Evolutionary conservation across 768 basidiomycete species (phyloP).

Genomic region (Tulasnella sp.): DNA sequence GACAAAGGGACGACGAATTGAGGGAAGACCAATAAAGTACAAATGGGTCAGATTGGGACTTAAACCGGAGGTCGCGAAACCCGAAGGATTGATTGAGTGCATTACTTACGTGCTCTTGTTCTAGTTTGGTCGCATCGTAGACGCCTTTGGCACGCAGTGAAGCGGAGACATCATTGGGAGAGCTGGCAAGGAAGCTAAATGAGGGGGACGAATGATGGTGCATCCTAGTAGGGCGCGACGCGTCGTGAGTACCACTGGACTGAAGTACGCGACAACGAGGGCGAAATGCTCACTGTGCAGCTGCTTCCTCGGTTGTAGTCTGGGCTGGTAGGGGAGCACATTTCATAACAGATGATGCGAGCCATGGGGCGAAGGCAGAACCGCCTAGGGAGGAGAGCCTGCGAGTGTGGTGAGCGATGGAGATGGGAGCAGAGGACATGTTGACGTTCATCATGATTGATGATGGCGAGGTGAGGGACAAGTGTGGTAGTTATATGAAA

Average conservation of each 20-base stretch:
- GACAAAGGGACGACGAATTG: neutral
- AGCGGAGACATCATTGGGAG: too few species aligned
- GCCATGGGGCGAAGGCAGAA: neutral
- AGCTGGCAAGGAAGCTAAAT: too few species aligned
- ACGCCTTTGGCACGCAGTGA: neutral
- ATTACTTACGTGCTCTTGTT: conserved; percentile 5
- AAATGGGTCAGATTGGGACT: too few species aligned
- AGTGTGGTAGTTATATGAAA: too few species aligned
- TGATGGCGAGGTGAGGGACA: neutral
- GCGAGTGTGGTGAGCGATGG: neutral
- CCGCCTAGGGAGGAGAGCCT: neutral
- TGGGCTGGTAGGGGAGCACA: neutral
- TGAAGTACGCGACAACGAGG: neutral
- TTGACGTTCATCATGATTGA: neutral
- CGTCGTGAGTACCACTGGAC: neutral
- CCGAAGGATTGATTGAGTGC: neutral
- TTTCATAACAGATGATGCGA: neutral
- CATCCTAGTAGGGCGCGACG: neutral
- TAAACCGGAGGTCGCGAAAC: too few species aligned
- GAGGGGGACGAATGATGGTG: too few species aligned
- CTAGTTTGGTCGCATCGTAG: neutral
- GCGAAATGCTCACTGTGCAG: neutral
- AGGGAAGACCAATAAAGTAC: neutral
- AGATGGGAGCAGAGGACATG: conserved; percentile 7
- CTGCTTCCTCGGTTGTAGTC: neutral